Evolutionary conservation across 495 filamentous ascomycete genomes (phyloP).

Genomic region (Pseudomonodictys pantanalensis): DNA sequence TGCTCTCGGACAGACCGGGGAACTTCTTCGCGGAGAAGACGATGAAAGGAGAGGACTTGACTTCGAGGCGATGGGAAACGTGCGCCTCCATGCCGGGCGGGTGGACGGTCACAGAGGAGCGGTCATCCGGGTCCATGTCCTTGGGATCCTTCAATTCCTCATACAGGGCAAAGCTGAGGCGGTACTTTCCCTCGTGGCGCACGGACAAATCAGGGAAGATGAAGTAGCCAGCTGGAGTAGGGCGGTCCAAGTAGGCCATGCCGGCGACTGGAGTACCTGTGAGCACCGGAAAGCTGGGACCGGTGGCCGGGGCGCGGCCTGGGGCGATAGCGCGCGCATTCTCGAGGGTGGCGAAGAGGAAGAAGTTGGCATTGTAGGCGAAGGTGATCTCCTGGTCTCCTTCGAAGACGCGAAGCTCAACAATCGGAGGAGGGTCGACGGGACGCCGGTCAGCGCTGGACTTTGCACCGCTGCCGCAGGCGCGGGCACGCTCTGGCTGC

Average conservation of each 20-base stretch:
- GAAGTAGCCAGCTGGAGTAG: constrained; percentile 89
- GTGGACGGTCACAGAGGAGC: constrained; percentile 23
- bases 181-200: constrained; percentile 89
- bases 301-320: constrained; percentile 64
- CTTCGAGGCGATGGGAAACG: constrained; percentile 73
- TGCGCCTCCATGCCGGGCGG: constrained; percentile 40
- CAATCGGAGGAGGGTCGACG: constrained; percentile 93
- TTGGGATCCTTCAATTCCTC: constrained; percentile 83
- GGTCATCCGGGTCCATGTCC: constrained; percentile 57
- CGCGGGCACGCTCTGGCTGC: constrained; percentile 91
- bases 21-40: constrained; percentile 99
- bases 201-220: constrained; percentile 97
- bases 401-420: constrained; percentile 86
- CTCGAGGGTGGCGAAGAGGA: constrained; percentile 91
- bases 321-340: constrained; percentile 82
- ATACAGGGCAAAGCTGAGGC: constrained; percentile 85
- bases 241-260: constrained; percentile 94
- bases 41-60: constrained; percentile 80
- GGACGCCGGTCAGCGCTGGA: constrained; percentile 92
- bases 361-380: constrained; percentile 93
- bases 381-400: constrained; percentile 86
- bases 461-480: constrained; percentile 92
- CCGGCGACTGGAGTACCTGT: constrained; percentile 95
- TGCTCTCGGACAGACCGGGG: constrained; percentile 89
- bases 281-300: constrained; percentile 74